Evolutionary conservation across 495 filamentous ascomycete species (phyloP).

Genomic region (Podospora comata): DNA sequence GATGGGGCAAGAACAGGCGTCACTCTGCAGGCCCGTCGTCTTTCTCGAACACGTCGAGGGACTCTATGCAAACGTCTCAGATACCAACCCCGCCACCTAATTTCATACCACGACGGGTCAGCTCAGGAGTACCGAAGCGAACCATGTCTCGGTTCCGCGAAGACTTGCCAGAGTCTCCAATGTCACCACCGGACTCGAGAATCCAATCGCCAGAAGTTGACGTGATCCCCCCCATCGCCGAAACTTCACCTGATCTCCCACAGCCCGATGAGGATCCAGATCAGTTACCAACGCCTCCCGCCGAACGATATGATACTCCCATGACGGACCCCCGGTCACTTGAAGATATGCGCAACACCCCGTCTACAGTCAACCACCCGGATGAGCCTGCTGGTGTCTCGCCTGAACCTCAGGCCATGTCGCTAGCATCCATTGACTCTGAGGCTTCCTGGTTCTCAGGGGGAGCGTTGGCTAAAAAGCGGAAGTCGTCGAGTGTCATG

Average conservation of each 20-base stretch:
- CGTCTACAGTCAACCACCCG: slow-evolving; percentile 41
- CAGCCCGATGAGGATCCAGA: slow-evolving; percentile 28
- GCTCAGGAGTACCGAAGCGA: slow-evolving; percentile 56
- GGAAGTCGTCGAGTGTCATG: slow-evolving; percentile 40
- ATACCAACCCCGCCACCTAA: slow-evolving; percentile 33
- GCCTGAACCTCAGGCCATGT: slow-evolving; percentile 52
- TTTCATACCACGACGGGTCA: slow-evolving; percentile 38
- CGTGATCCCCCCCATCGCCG: slow-evolving; percentile 30
- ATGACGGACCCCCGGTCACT: slow-evolving; percentile 44
- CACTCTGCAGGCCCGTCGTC: slow-evolving; percentile 57
- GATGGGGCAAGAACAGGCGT: slow-evolving; percentile 58
- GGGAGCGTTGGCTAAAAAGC: slow-evolving; percentile 38
- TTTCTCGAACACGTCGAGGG: slow-evolving; percentile 82
- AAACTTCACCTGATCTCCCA: slow-evolving; percentile 22
- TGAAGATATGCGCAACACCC: slow-evolving; percentile 42
- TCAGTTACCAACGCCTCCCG: slow-evolving; percentile 21
- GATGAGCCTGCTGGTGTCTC: slow-evolving; percentile 40
- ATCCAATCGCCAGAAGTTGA: slow-evolving; percentile 68
- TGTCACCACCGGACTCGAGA: slow-evolving; percentile 77
- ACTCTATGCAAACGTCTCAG: slow-evolving; percentile 56
- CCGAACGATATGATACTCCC: slow-evolving; percentile 45
- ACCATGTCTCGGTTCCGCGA: slow-evolving; percentile 92
- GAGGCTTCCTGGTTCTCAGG: slow-evolving; percentile 93
- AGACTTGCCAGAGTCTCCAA: slow-evolving; percentile 78
- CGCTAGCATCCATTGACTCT: slow-evolving; percentile 81